phyloP scores from a whole-genome alignment of 768 basidiomycete species.

The Strobilomyces dryophilus region DNA sequence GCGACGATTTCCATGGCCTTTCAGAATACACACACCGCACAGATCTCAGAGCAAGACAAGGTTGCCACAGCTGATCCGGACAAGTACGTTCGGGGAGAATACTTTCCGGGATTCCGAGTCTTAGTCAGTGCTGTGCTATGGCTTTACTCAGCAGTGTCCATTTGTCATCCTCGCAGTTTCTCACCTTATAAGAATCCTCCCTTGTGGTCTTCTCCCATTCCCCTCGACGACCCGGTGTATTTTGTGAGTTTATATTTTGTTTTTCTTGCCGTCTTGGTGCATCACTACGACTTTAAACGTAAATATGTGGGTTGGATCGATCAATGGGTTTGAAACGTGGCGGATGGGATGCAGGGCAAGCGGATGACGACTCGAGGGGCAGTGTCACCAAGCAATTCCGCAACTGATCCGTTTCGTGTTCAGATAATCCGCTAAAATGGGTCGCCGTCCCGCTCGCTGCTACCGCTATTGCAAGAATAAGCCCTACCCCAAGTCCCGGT shows the following conservation, averaged over 20 bases:
- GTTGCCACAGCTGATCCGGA: too few relatives aligned
- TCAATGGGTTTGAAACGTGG: not conserved
- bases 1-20: too few relatives aligned
- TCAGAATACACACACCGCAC: too few relatives aligned
- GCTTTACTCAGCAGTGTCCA: constrained; percentile 17
- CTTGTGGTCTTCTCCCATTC: not conserved
- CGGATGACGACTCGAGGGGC: constrained; percentile 9
- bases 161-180: constrained; percentile 19
- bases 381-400: not conserved
- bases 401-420: constrained; percentile 5
- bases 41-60: too few relatives aligned
- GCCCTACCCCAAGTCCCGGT: constrained; percentile 92
- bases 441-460: constrained; percentile 96
- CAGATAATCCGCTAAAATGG: constrained; percentile 51
- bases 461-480: constrained; percentile 99
- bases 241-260: constrained; percentile 15
- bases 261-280: not conserved
- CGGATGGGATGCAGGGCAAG: constrained; percentile 12
- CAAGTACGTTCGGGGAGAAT: too few relatives aligned
- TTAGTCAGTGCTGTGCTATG: not conserved
- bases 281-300: not conserved
- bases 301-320: not conserved
- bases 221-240: constrained; percentile 16
- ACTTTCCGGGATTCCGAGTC: too few relatives aligned
- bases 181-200: constrained; percentile 19